Conservation (phyloP, 352 stramenopile genomes). For the Pythium rhizo-oryzae region DNA sequence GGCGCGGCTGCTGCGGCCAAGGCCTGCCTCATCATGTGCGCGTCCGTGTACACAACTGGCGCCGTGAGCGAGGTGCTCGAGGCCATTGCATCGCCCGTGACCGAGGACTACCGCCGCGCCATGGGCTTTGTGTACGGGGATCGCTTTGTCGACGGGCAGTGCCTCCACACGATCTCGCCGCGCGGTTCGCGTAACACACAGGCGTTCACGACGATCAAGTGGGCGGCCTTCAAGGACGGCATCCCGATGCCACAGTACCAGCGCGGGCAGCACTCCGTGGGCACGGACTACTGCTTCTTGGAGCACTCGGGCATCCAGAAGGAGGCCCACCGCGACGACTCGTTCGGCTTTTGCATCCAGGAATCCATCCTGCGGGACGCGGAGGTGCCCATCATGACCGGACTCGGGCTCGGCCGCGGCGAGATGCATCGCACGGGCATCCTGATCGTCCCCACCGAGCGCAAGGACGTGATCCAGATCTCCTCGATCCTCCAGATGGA, state of each 20-base stretch:
- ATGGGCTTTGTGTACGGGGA: conserved; percentile 70
- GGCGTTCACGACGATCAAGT: conserved; percentile 75
- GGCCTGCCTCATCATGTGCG: conserved; percentile 67
- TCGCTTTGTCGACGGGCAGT: conserved; percentile 64
- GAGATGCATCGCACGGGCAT: conserved; percentile 66
- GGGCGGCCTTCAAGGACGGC: conserved; percentile 66
- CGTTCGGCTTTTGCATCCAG: conserved; percentile 69
- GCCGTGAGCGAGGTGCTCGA: conserved; percentile 73
- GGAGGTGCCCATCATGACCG: conserved; percentile 61
- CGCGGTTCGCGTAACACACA: conserved; percentile 31
- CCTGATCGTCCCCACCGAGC: conserved; percentile 61
- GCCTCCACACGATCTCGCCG: conserved; percentile 52
- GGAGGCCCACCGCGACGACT: conserved; percentile 24
- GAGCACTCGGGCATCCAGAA: conserved; percentile 62
- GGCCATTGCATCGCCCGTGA: conserved; percentile 57
- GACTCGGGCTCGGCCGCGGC: conserved; percentile 54
- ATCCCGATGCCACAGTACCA: conserved; percentile 19
- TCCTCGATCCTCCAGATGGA: conserved; percentile 67
- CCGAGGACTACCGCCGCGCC: conserved; percentile 62
- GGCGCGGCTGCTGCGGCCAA: neutral
- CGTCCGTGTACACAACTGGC: conserved; percentile 50
- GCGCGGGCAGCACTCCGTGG: conserved; percentile 34
- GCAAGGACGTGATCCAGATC: conserved; percentile 62
- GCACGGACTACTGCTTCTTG: conserved; percentile 81
- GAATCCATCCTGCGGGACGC: conserved; percentile 63